Evolutionary conservation across 257 asterid genomes (phyloP).

Genomic region (Solanum bukasovii): DNA sequence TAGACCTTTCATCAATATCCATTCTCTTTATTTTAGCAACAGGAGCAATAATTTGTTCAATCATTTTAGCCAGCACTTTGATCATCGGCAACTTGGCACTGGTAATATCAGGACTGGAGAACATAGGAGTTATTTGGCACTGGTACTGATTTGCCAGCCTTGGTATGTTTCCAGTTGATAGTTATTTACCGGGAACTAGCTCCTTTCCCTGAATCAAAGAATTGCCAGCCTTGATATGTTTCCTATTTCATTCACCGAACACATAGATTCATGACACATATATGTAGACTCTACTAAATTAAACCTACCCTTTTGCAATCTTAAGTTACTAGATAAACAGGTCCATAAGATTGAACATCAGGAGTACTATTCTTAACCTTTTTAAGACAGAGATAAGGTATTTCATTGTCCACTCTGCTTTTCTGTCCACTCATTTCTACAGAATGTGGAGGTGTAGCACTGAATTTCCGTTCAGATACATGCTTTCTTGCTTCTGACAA

Average conservation of each 20-base stretch:
- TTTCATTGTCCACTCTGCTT: conserved; percentile 21
- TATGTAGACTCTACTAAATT: background rate
- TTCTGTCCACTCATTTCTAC: conserved; percentile 34
- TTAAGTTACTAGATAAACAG: conserved; percentile 68
- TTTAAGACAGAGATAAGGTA: conserved; percentile 51
- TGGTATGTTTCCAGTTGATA: no score
- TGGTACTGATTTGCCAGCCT: no score
- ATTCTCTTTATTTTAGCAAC: conserved; percentile 36
- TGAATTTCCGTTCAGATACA: background rate
- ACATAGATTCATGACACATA: background rate
- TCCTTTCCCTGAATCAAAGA: no score
- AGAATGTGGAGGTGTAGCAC: background rate
- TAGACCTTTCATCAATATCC: conserved; percentile 21
- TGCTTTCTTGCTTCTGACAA: conserved; percentile 52
- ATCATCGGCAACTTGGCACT: conserved; percentile 35
- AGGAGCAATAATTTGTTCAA: conserved; percentile 48
- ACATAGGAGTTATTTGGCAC: no score
- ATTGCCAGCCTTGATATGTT: no score
- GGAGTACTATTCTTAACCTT: conserved; percentile 16
- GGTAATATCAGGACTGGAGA: conserved; percentile 29
- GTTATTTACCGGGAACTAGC: no score
- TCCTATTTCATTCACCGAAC: no score
- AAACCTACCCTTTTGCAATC: background rate
- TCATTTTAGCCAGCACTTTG: conserved; percentile 49
- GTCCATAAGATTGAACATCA: conserved; percentile 47